Base-by-base conservation (phyloP, 805 yeast species). In the Barnettozyma pratensis region DNA sequence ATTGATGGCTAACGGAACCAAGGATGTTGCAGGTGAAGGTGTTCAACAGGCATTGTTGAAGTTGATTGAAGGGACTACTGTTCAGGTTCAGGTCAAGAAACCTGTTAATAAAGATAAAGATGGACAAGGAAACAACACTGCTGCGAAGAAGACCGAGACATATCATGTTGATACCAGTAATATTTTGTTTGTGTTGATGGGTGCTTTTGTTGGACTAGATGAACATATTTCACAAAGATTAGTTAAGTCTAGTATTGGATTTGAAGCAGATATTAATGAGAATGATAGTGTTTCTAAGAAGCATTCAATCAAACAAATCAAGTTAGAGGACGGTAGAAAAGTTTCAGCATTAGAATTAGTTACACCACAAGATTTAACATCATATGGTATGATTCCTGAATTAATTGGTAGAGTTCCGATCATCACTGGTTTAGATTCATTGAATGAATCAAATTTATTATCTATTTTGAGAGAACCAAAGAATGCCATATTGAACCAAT, bases 1-100 rank as follows among this genome's bases (percentile, higher is more conserved):
- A 1, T 62, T 73, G 1, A 69, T 70, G 10, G 62, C 67, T 35
- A 68, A 69, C 34, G 81, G 80, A 4, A 71, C 79, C 0, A 76
- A 77, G 52, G 85, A 80, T 59, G 80, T 80, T 2, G 69, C 83
- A 1, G 85, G 85, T 7, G 85, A 80, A 61, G 85, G 85, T 43
- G 85, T 80, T 14, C 85, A 80, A 54, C 85, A 80, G 55, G 77
- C 83, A 0, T 58, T 80, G 11, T 57, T 80, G 52, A 80, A 80
- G 54, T 66, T 80, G 41, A 69, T 80, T 36, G 85, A 80, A 57
- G 85, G 85, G 3, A 74, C 80, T 19, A 70, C 66, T 10, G 75
- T 80, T 3, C 74, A 73, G 46, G 63, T 75, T n/a, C 70, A 69
- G 30, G 73, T 75, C 2, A 73, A 77, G 57, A 68, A 66, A 44